Conservation (phyloP, 192 early-diverging fungal genomes). For the Mortierella antarctica region DNA sequence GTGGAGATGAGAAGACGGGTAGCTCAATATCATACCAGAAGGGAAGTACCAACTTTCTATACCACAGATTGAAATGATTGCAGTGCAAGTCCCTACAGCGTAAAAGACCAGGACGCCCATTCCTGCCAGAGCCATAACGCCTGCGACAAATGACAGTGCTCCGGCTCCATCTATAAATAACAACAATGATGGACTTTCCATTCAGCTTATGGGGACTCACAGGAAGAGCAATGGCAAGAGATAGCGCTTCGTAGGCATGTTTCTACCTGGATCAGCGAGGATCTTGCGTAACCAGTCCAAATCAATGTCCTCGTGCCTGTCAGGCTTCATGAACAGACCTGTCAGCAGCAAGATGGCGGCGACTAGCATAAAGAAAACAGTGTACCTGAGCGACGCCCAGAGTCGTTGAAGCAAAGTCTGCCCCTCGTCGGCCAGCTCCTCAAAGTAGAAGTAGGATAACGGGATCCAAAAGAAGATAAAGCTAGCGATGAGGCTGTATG, state of each 20-base stretch:
- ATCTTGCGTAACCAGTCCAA: conserved; percentile 19
- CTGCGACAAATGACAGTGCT: conserved; percentile 60
- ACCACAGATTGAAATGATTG: not conserved
- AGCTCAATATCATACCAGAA: not conserved
- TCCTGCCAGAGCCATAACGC: conserved; percentile 58
- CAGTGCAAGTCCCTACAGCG: conserved; percentile 47
- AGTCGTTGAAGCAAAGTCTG: conserved; percentile 47
- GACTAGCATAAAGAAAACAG: conserved; percentile 63
- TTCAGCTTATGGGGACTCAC: not conserved
- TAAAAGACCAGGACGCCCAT: conserved; percentile 65
- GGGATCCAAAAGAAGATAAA: conserved; percentile 66
- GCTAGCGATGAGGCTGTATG: conserved; percentile 60
- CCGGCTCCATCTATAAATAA: conserved; percentile 13
- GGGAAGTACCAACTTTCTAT: not conserved
- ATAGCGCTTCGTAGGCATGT: not conserved
- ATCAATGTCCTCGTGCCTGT: conserved; percentile 17
- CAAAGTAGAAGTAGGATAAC: conserved; percentile 72
- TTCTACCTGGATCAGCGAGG: not conserved
- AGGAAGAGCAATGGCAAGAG: not conserved
- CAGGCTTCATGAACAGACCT: conserved; percentile 58
- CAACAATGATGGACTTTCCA: not conserved
- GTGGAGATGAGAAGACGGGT: not conserved
- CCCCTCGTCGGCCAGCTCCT: conserved; percentile 63
- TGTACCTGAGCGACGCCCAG: conserved; percentile 61
- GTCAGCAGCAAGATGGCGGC: conserved; percentile 55